Conservation (phyloP, 169 alveolate species). For the Plasmodium vinckei region DNA sequence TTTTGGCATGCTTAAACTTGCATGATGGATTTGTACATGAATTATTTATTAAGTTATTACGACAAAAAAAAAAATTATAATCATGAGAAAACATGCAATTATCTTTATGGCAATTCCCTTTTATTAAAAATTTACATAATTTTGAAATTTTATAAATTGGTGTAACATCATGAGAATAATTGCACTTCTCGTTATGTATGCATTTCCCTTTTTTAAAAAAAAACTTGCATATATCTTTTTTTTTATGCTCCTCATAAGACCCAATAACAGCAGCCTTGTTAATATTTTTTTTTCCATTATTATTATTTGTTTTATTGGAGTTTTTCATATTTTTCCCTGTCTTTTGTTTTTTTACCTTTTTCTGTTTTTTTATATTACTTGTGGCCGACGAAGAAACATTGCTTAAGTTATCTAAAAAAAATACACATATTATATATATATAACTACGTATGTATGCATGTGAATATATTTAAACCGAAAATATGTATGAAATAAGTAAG, state of each 20-base stretch:
- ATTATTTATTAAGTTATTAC: constrained; percentile 78
- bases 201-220: constrained; percentile 83
- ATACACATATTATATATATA: neutral
- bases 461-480: no score
- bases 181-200: constrained; percentile 80
- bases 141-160: constrained; percentile 86
- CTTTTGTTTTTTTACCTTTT: constrained; percentile 27
- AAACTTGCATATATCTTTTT: constrained; percentile 80
- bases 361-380: constrained; percentile 25
- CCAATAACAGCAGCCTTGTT: constrained; percentile 8
- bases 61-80: constrained; percentile 80
- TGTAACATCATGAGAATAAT: constrained; percentile 84
- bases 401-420: constrained; percentile 18
- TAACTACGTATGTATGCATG: no score
- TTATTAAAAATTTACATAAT: constrained; percentile 80
- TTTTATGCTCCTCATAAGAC: constrained; percentile 14
- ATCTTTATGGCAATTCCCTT: constrained; percentile 75
- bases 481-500: no score
- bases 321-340: neutral
- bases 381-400: neutral
- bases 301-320: neutral
- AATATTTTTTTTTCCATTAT: constrained; percentile 6
- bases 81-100: constrained; percentile 86
- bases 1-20: constrained; percentile 79
- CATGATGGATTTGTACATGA: constrained; percentile 78